A percentile compares a stretch with the other conserved stretches of the same genome.
Conservation (phyloP, 2,329 filamentous ascomycete genomes). For the Epichloe brachyelytri region DNA sequence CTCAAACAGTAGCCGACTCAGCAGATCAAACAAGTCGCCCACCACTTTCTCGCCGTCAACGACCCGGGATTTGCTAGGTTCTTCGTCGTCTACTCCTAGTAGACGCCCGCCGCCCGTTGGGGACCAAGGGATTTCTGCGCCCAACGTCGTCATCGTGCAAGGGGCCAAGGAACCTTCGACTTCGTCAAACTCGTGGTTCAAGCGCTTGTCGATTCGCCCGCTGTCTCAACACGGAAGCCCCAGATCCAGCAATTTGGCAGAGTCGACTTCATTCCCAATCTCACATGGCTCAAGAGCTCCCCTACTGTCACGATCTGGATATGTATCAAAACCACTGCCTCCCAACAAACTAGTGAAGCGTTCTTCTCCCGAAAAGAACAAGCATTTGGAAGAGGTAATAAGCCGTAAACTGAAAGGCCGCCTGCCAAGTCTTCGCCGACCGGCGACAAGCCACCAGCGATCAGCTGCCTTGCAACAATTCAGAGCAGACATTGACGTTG, state of each 20-base stretch:
- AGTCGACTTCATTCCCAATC: constrained; percentile 51
- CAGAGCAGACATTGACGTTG: constrained; percentile 18
- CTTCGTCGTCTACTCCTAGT: constrained; percentile 24
- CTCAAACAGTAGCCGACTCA: constrained; percentile 15
- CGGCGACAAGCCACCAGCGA: constrained; percentile 68
- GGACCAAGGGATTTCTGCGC: not conserved
- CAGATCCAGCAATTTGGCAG: constrained; percentile 50
- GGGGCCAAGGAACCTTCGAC: constrained; percentile 43
- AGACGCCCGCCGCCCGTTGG: constrained; percentile 30
- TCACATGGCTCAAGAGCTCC: constrained; percentile 56
- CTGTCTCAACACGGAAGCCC: constrained; percentile 50
- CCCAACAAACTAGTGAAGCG: constrained; percentile 73
- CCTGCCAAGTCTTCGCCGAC: constrained; percentile 53
- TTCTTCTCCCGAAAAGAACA: constrained; percentile 38
- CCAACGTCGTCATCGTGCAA: constrained; percentile 23
- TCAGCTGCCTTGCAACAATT: constrained; percentile 54
- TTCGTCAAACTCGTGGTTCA: constrained; percentile 58
- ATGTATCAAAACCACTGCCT: constrained; percentile 32
- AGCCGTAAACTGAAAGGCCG: constrained; percentile 44
- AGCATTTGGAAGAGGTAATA: constrained; percentile 24
- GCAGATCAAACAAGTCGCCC: constrained; percentile 19
- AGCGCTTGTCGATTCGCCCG: constrained; percentile 54
- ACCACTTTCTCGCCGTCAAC: constrained; percentile 25
- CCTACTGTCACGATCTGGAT: constrained; percentile 35
- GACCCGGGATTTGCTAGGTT: constrained; percentile 26